These are phyloP conservation scores for Metschnikowia cubensis DNA, from an alignment of 805 yeast genomes.

Conservation along the genomic window DNA sequence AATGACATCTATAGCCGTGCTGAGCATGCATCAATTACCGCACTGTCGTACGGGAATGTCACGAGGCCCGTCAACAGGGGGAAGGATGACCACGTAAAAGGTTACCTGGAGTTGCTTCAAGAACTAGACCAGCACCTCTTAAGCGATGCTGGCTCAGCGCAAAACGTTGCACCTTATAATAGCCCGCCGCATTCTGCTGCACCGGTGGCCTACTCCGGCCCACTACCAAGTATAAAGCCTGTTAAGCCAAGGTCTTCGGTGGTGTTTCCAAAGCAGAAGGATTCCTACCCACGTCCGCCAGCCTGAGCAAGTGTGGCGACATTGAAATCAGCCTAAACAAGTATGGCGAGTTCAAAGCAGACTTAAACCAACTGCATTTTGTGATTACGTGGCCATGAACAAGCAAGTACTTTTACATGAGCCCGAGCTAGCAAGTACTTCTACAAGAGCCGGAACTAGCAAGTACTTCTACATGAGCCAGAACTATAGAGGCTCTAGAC, in stretches of 20 bases:
- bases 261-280: not conserved
- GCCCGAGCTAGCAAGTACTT: too few species aligned
- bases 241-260: too few species aligned
- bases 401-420: too few species aligned
- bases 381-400: not conserved
- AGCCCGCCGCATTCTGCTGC: not conserved
- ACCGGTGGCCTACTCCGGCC: not conserved
- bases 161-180: not conserved
- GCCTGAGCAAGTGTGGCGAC: too few species aligned
- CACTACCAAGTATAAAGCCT: not conserved
- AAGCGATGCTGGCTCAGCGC: not conserved
- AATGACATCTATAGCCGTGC: conserved; percentile 3
- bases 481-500: not conserved
- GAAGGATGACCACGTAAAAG: not conserved
- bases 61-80: not conserved
- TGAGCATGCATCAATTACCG: not conserved
- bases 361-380: not conserved
- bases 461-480: not conserved
- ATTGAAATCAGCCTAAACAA: not conserved
- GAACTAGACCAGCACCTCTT: not conserved
- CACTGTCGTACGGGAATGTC: conserved; percentile 1
- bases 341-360: not conserved
- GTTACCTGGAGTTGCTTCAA: not conserved
- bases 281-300: not conserved
- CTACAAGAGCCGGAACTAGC: not conserved